phyloP scores from a whole-genome alignment of 768 basidiomycete genomes.

The Melanogaster broomeanus region DNA sequence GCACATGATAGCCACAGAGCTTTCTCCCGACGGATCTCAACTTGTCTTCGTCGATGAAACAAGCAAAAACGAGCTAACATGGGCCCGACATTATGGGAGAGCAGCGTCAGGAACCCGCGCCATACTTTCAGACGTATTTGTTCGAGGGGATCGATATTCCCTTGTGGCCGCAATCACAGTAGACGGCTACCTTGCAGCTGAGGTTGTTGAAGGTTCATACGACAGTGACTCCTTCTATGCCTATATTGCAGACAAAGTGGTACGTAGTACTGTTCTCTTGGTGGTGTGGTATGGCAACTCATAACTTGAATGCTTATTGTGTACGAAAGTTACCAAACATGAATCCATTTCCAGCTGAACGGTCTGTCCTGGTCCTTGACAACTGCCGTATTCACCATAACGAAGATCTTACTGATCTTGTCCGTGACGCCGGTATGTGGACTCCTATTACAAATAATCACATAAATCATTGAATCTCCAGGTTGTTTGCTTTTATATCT shows the following conservation, averaged over 20 bases:
- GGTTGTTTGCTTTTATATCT: conserved; percentile 30
- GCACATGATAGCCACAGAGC: background rate
- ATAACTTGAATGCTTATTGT: background rate
- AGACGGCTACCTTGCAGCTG: background rate
- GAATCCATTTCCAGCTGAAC: conserved; percentile 32
- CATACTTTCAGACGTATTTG: background rate
- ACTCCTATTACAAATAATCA: background rate
- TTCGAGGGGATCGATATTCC: background rate
- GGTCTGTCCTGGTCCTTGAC: conserved; percentile 38
- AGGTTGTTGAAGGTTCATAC: background rate
- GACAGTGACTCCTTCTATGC: background rate
- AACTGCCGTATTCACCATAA: conserved; percentile 42
- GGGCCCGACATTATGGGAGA: background rate
- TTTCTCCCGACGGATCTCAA: background rate
- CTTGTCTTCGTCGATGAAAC: background rate
- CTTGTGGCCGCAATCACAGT: background rate
- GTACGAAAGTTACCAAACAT: conserved; percentile 32
- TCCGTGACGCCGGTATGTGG: conserved; percentile 23
- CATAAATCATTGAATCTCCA: background rate
- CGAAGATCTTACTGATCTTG: conserved; percentile 27
- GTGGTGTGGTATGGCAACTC: too few species aligned
- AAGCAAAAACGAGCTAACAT: background rate
- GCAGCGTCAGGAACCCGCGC: background rate
- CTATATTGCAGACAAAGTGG: background rate
- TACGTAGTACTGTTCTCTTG: too few species aligned